Evolutionary conservation across 495 filamentous ascomycete species (phyloP), one percentile per base, ranked within the genome.

Genomic region (Penicillium salamii): DNA sequence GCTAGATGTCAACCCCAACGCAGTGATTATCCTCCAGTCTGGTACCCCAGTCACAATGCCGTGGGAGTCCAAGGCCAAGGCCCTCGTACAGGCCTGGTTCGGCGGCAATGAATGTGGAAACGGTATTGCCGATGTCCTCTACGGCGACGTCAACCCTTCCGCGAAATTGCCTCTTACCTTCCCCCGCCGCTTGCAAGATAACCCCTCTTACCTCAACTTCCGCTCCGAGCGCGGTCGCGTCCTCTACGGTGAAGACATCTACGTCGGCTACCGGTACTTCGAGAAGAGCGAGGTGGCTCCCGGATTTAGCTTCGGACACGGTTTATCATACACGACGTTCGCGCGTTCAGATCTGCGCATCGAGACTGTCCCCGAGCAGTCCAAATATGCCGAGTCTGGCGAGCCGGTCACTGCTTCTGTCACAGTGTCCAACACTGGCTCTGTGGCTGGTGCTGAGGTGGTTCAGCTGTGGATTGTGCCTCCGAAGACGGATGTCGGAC

Each of bases 41-140:
- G 90, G 90, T 11, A 91, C 89, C 1, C 90, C 90, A 0, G 85
- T 95, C 7, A 82, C 81, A 3, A 91, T 95, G 89, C 88, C 87
- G 0, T 95, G 90, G 90, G 83, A 73, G 0, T 70, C 81, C 48
- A 70, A 79, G 15, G 81, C 86, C 12, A 78, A 82, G 8, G 81
- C 87, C 9, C 79, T 90, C n/a, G 43, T 89, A 1, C 86, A 90
- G 57, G 87, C 82, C 5, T 90, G 85, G 86, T 86, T 83, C 46
- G 80, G 80, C 36, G 83, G 83, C 6, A 83, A 80, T 61, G 87
- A 84, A 66, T 77, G 71, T 46, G 87, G 86, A 44, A 83, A 86
- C 55, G 78, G 76, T 29, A 74, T 87, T 33, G 82, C 79, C 0
- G 78, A 82, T 45, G 69, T 84, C 7, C 67, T 84, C 1, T 75